Evolutionary conservation across 176 grass and related monocot species (phyloP).

Genomic region (Zea mays): DNA sequence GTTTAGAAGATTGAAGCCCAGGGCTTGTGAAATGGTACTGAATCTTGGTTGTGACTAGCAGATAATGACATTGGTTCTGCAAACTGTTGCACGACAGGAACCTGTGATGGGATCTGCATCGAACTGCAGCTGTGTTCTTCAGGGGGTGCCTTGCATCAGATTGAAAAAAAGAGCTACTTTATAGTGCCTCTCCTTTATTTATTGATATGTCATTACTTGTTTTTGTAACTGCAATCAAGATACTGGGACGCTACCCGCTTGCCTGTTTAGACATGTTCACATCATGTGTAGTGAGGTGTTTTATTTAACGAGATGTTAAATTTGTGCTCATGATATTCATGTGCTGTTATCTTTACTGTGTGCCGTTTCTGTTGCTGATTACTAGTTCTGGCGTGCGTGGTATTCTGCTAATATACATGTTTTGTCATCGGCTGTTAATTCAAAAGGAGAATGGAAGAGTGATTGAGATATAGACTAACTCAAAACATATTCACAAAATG

Average conservation of each 20-base stretch:
- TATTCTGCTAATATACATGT: too few relatives aligned
- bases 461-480: too few relatives aligned
- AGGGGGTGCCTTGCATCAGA: too few relatives aligned
- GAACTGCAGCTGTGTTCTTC: neutral
- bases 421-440: too few relatives aligned
- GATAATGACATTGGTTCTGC: neutral
- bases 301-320: conserved; percentile 25
- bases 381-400: too few relatives aligned
- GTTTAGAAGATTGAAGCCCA: conserved; percentile 32
- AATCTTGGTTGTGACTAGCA: conserved; percentile 36
- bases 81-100: neutral
- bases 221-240: conserved; percentile 10
- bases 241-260: neutral
- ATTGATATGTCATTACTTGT: neutral
- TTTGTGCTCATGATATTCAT: conserved; percentile 32
- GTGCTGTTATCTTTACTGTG: neutral
- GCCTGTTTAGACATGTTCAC: conserved; percentile 1
- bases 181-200: neutral
- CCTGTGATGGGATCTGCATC: neutral
- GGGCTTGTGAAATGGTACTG: neutral
- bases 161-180: conserved; percentile 3
- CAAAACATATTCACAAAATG: too few relatives aligned
- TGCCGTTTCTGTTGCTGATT: neutral
- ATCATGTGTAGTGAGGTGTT: conserved; percentile 7
- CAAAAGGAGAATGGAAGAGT: too few relatives aligned